Evolutionary conservation across 1,284 basidiomycete species (phyloP), one percentile per base, ranked within the genome.

Genomic region (Cryptococcus wingfieldii): DNA sequence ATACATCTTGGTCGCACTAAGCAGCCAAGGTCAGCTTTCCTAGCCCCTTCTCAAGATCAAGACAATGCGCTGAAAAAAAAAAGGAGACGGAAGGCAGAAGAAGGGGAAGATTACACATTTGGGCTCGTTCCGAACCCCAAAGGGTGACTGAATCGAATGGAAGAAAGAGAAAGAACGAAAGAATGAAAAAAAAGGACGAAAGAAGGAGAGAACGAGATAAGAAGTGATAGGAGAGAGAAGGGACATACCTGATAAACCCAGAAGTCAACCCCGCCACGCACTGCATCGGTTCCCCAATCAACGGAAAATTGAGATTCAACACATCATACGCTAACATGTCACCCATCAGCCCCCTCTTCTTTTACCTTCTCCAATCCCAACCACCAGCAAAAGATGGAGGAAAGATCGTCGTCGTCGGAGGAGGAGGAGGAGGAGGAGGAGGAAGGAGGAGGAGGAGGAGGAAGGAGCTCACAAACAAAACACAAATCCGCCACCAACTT

Each of bases 381-480:
- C 23, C 23, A 7, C 16, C 43, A 34, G 18, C n/a, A 42, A n/a
- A 34, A 27, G 13, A 31, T 28, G 46, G 14, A 8, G n/a, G 6
- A 38, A 23, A 14, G 14, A 38, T 3, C 12, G 23, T 48, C 14
- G 28, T 16, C 18, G 23, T 48, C 14, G 28, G 18, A 42, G 46
- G 14, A n/a, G 48, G 27, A 8, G 51, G 46, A 37, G n/a, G 16
- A 45, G 2, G 34, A 8, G 12, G 42, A 13, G 16, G 14, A 4
- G 39, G 18, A 39, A 13, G 5, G 31, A 13, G 12, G 42, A 13
- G 16, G 14, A 5, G 39, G 18, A 39, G 13, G 10, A 28, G 6
- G 47, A 5, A n/a, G 5, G 5, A 74, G n/a, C 73, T 62, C 56
- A 75, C 73, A 71, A 41, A 72, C 70, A 58, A 75, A 75, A 25